phyloP scores from a whole-genome alignment of 192 early-diverging fungal species.

The Coemansia sp. region DNA sequence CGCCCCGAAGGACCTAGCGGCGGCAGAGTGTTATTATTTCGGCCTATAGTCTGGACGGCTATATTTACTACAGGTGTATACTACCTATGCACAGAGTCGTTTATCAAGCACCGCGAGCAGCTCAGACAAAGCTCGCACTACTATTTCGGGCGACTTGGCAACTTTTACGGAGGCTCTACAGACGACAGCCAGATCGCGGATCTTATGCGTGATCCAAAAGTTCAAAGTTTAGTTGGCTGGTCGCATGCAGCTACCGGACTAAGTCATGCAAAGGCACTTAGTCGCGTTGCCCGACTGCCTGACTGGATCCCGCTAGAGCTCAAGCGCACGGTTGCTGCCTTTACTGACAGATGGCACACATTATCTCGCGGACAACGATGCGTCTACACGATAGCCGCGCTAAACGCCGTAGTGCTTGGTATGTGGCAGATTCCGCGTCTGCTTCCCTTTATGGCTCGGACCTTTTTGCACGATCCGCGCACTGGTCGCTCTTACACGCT shows the following conservation, averaged over 20 bases:
- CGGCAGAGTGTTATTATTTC: slow-evolving; percentile 21
- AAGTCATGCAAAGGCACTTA: slow-evolving; percentile 28
- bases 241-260: slow-evolving; percentile 18
- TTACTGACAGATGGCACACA: slow-evolving; percentile 38
- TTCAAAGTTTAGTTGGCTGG: slow-evolving; percentile 34
- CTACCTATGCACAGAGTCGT: slow-evolving; percentile 28
- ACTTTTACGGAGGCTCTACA: slow-evolving; percentile 2
- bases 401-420: slow-evolving; percentile 75
- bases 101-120: slow-evolving; percentile 15
- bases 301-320: slow-evolving; percentile 43
- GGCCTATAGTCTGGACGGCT: slow-evolving; percentile 37
- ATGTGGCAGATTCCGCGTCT: slow-evolving; percentile 75
- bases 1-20: slow-evolving; percentile 14
- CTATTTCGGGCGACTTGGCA: not conserved
- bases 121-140: not conserved
- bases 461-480: slow-evolving; percentile 81
- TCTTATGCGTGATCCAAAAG: slow-evolving; percentile 31
- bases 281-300: slow-evolving; percentile 37
- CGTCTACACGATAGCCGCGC: slow-evolving; percentile 63
- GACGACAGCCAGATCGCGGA: slow-evolving; percentile 10
- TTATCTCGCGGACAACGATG: slow-evolving; percentile 29
- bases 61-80: slow-evolving; percentile 35
- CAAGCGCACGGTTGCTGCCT: slow-evolving; percentile 31
- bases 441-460: slow-evolving; percentile 70
- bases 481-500: slow-evolving; percentile 72